phyloP scores from a whole-genome alignment of 192 early-diverging fungal species.

The Backusella mclennaniae region DNA sequence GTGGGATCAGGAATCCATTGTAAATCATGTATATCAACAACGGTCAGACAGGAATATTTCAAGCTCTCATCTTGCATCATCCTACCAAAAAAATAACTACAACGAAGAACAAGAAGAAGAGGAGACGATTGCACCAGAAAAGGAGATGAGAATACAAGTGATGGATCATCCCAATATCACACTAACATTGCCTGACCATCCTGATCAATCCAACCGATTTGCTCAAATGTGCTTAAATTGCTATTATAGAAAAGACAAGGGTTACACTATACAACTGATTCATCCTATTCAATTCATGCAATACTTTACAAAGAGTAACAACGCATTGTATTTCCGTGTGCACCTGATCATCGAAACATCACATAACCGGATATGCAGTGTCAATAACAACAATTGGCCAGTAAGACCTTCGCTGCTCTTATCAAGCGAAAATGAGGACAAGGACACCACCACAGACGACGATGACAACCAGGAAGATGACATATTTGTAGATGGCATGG shows the following conservation, averaged over 20 bases:
- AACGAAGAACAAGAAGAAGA: not conserved
- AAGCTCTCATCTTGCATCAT: not conserved
- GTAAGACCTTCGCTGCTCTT: not conserved
- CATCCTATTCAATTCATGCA: slow-evolving; percentile 13
- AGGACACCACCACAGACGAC: not conserved
- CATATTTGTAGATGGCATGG: slow-evolving; percentile 17
- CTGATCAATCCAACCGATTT: not conserved
- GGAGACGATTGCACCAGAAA: not conserved
- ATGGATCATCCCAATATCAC: not conserved
- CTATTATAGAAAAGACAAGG: not conserved
- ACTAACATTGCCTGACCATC: not conserved
- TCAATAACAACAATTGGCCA: slow-evolving; percentile 12
- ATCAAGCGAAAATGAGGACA: not conserved
- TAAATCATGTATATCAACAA: not conserved
- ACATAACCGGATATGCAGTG: not conserved
- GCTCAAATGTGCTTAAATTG: slow-evolving; percentile 7
- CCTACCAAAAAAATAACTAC: not conserved
- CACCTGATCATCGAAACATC: not conserved
- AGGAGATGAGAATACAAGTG: slow-evolving; percentile 6
- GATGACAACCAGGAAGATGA: not conserved
- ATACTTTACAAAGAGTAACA: not conserved
- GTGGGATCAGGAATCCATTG: not conserved
- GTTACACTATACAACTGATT: not conserved
- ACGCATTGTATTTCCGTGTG: not conserved
- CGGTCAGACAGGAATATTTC: not conserved